Conservation (phyloP, 2,329 filamentous ascomycete genomes). For the Ramularia endophylla region DNA sequence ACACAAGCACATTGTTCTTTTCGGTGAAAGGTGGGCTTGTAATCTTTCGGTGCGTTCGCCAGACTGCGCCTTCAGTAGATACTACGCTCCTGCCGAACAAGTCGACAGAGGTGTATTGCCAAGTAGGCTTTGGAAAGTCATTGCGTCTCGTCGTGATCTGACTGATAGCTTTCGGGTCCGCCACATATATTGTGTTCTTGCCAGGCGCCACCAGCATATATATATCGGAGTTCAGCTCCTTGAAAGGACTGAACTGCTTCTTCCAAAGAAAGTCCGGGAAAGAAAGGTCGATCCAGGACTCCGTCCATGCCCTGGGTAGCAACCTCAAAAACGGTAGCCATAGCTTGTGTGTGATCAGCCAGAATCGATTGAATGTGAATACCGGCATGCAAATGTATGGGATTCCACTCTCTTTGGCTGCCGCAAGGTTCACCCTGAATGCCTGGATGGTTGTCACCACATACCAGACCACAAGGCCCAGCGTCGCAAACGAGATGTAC, state of each 20-base stretch:
- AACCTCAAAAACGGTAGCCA: constrained; percentile 52
- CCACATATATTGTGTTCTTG: constrained; percentile 49
- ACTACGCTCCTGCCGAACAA: constrained; percentile 68
- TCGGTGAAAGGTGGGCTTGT: constrained; percentile 70
- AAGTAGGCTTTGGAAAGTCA: constrained; percentile 63
- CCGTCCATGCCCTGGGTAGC: constrained; percentile 52
- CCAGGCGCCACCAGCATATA: constrained; percentile 60
- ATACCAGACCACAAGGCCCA: constrained; percentile 31
- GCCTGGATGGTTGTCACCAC: constrained; percentile 30
- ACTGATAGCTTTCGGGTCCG: constrained; percentile 59
- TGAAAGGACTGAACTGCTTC: constrained; percentile 53
- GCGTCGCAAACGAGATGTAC: constrained; percentile 22
- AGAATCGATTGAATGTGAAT: constrained; percentile 47
- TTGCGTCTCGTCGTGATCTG: constrained; percentile 62
- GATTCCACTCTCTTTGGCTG: constrained; percentile 42
- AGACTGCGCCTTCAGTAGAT: constrained; percentile 61
- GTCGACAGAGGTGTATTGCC: constrained; percentile 54
- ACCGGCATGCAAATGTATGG: constrained; percentile 39
- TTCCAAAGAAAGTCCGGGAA: constrained; percentile 55
- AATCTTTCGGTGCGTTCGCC: constrained; percentile 68
- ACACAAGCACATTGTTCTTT: constrained; percentile 64
- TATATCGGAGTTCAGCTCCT: constrained; percentile 52
- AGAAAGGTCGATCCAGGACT: constrained; percentile 43
- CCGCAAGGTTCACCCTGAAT: constrained; percentile 37
- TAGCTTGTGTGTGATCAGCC: constrained; percentile 50